These are phyloP conservation scores for Auriculariales sp. DNA, from an alignment of 768 basidiomycete species.

Conservation along the genomic window DNA sequence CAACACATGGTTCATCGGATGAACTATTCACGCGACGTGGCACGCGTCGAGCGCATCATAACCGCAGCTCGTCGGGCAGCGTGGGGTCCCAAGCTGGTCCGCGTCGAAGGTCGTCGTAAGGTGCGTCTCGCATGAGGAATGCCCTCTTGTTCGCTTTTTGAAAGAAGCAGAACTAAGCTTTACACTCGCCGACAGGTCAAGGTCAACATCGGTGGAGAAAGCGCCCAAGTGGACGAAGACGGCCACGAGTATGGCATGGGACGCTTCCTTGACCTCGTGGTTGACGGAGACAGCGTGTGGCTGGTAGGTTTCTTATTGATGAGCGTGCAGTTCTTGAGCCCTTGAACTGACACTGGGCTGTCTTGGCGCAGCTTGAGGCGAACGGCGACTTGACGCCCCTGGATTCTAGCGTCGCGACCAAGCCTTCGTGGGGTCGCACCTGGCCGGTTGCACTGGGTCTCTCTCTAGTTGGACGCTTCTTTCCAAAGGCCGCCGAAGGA, in stretches of 20 bases:
- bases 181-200: constrained; percentile 57
- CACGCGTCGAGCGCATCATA: constrained; percentile 47
- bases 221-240: constrained; percentile 35
- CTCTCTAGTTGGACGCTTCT: constrained; percentile 14
- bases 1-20: constrained; percentile 71
- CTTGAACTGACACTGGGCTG: constrained; percentile 1
- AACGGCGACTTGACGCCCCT: constrained; percentile 43
- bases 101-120: constrained; percentile 51
- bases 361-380: constrained; percentile 36
- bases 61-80: constrained; percentile 53
- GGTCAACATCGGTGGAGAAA: constrained; percentile 43
- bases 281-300: constrained; percentile 61
- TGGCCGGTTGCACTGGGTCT: constrained; percentile 49
- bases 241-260: constrained; percentile 32
- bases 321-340: constrained; percentile 4
- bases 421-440: constrained; percentile 45
- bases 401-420: constrained; percentile 40
- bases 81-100: constrained; percentile 69
- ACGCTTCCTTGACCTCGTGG: constrained; percentile 58
- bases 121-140: constrained; percentile 23
- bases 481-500: background rate
- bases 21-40: constrained; percentile 61
- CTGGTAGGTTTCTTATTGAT: constrained; percentile 33
- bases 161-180: too few species aligned
- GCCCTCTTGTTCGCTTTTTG: too few species aligned